A percentile compares a stretch with the other conserved stretches of the same genome.
Conservation (phyloP, 371 early-diverging fungal species). For the Circinella umbellata region DNA sequence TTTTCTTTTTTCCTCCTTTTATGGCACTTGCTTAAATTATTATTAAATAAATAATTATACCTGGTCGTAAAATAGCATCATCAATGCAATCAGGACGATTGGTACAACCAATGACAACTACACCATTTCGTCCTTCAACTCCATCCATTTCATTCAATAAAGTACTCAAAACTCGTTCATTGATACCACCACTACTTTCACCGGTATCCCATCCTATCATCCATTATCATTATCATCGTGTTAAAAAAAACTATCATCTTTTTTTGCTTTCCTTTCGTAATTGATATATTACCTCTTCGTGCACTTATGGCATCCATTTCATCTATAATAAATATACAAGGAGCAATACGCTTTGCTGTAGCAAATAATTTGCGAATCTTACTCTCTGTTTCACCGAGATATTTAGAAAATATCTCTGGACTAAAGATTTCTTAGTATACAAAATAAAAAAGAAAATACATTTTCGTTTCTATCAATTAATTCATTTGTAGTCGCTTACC, state of each 20-base stretch:
- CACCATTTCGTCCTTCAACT: constrained; percentile 70
- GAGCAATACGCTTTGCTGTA: constrained; percentile 79
- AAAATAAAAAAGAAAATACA: not conserved
- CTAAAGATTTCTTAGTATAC: constrained; percentile 32
- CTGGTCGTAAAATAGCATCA: constrained; percentile 89
- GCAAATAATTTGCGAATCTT: constrained; percentile 83
- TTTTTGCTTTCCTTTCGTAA: no score
- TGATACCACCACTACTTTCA: constrained; percentile 71
- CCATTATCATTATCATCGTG: not conserved
- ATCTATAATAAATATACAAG: constrained; percentile 92
- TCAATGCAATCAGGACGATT: constrained; percentile 80
- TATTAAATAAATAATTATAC: constrained; percentile 26
- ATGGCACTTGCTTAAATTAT: not conserved
- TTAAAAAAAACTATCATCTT: no score
- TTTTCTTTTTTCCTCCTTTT: no score
- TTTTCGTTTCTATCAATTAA: no score
- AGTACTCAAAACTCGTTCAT: constrained; percentile 78
- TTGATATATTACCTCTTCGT: constrained; percentile 61
- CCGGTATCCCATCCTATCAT: constrained; percentile 48
- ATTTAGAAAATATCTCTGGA: constrained; percentile 85
- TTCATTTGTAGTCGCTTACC: constrained; percentile 41
- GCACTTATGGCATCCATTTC: constrained; percentile 88
- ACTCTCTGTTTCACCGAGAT: constrained; percentile 92
- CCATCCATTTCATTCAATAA: constrained; percentile 86
- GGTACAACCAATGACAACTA: constrained; percentile 85